Evolutionary conservation across 2,329 filamentous ascomycete species (phyloP).

Genomic region (Hortaea werneckii): DNA sequence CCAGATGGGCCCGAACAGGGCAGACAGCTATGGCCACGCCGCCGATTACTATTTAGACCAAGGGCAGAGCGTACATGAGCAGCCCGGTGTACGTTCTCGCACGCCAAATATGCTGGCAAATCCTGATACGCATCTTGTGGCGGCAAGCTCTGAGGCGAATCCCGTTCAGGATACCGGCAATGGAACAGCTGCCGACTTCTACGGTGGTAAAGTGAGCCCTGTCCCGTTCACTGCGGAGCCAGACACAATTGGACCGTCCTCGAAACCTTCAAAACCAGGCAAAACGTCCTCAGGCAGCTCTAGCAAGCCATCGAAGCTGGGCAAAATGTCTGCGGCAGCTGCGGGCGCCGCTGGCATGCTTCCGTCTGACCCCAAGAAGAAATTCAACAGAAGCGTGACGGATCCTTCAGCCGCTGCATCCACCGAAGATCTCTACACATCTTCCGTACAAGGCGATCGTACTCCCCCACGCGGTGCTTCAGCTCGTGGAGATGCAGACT

Average conservation of each 20-base stretch:
- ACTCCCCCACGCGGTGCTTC: neutral
- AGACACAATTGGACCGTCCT: neutral
- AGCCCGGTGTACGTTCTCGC: slow-evolving; percentile 48
- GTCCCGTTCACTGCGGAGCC: neutral
- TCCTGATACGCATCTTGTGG: slow-evolving; percentile 44
- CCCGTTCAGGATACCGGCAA: slow-evolving; percentile 51
- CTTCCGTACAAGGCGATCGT: neutral
- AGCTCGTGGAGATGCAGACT: no score
- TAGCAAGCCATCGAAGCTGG: slow-evolving; percentile 9
- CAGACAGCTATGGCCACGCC: slow-evolving; percentile 42
- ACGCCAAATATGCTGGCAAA: slow-evolving; percentile 43
- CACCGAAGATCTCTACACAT: neutral
- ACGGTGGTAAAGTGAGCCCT: slow-evolving; percentile 22
- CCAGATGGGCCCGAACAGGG: slow-evolving; percentile 34
- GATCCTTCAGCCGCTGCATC: neutral
- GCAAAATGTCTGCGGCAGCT: slow-evolving; percentile 5
- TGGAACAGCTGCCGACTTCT: slow-evolving; percentile 51
- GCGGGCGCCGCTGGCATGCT: neutral
- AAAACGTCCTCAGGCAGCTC: slow-evolving; percentile 3
- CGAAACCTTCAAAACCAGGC: neutral
- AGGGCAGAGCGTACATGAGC: slow-evolving; percentile 48
- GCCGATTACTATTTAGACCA: slow-evolving; percentile 54
- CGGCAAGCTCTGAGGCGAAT: slow-evolving; percentile 40
- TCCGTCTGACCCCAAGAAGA: neutral
- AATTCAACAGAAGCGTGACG: neutral